Base-by-base conservation (phyloP, 2,329 filamentous ascomycete genomes). In the Penicillium sp. region DNA sequence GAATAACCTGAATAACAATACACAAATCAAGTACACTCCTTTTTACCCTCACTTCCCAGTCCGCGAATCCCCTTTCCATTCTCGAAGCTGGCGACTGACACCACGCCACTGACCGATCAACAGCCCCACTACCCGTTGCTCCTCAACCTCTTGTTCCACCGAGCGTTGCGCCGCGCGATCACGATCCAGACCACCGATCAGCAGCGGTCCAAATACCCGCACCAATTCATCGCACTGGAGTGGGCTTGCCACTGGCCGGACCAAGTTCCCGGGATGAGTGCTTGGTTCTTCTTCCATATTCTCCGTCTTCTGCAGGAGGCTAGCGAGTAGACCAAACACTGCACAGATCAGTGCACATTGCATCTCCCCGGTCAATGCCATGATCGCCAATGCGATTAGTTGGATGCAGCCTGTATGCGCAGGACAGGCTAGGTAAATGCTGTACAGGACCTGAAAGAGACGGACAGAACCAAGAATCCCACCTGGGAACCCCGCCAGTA, bases 311-410 rank as follows among this genome's bases (percentile, higher is more conserved):
- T 72, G 65, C 11, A 71, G 55, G 27, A 76, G 59, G 11, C 69
- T 57, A 16, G 68, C 59, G 45, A 75, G 68, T 13, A 77, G 60
- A 7, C 75, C 75, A 55, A 77, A 75, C 1, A 77, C 69, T 1
- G 71, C 71, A 53, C 74, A 77, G 54, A 77, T 72, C 22, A 78
- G 66, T 26, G 74, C 73, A 41, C 75, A 63, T 53, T 77, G 73
- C 68, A 75, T 71, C 35, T 74, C 68, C 44, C 62, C 69, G 11
- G 73, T 72, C 52, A 75, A 57, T 7, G 72, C 73, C 33, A 75
- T 58, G 8, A 77, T 65, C 24, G 74, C 75, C 24, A 76, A 66
- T 1, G 73, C 63, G 14, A 76, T 72, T n/a, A 73, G 68, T 46
- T 70, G 67, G 19, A 69, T 63, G 52, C 67, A 70, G 5, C 60